These are phyloP conservation scores for Themeda triandra DNA, from an alignment of 176 grass and related monocot species.

Conservation along the genomic window DNA sequence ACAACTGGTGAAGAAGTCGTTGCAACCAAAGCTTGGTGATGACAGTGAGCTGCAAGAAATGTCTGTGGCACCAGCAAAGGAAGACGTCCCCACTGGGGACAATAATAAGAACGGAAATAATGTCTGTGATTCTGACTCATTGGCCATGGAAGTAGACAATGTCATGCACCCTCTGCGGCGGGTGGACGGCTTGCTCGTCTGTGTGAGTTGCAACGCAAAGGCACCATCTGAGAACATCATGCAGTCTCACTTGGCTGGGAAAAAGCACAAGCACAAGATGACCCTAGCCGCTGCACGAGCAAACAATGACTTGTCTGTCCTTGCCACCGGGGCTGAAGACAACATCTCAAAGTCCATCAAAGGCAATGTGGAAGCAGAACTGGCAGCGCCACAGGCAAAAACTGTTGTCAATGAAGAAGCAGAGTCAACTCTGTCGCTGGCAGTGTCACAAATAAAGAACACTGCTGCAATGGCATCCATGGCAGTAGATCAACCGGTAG, in stretches of 20 bases:
- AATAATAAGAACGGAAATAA: neutral
- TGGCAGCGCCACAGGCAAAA: neutral
- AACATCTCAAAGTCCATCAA: neutral
- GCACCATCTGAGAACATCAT: neutral
- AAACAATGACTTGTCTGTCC: neutral
- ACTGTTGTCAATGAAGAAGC: neutral
- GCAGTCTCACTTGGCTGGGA: neutral
- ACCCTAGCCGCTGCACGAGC: neutral
- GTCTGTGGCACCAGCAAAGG: too few relatives aligned
- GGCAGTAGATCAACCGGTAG: neutral
- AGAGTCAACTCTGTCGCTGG: neutral
- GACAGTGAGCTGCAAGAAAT: neutral
- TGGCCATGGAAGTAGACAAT: neutral
- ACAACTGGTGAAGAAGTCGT: neutral
- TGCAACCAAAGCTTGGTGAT: neutral
- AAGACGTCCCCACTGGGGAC: neutral
- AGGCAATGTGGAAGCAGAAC: neutral
- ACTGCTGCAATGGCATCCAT: neutral
- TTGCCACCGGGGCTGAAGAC: neutral
- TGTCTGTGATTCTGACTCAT: neutral
- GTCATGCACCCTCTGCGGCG: neutral
- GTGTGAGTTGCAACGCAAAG: neutral
- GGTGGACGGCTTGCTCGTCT: neutral
- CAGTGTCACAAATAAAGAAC: neutral
- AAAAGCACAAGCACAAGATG: conserved; percentile 19